Percentiles rank a stretch among this genome's conserved stretches.
Conservation (phyloP, 2,329 filamentous ascomycete species). For the Arthrobotrys pseudoclavata region DNA sequence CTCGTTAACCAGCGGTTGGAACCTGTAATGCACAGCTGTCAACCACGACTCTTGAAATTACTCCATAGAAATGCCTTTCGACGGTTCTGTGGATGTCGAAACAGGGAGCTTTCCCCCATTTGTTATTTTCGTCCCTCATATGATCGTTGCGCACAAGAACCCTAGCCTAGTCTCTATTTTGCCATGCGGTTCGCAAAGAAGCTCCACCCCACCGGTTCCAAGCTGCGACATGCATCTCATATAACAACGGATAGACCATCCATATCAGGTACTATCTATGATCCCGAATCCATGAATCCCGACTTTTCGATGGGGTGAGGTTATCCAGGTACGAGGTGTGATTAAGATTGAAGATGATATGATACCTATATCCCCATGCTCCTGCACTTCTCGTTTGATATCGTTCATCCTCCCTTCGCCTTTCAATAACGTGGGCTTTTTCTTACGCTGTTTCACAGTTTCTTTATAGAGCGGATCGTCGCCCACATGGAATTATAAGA, state of each 20-base stretch:
- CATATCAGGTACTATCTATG: conserved; percentile 32
- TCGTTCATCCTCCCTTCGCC: conserved; percentile 40
- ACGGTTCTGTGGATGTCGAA: conserved; percentile 14
- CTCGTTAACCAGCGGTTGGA: conserved; percentile 38
- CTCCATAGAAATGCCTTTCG: conserved; percentile 20
- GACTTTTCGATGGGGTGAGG: conserved; percentile 35
- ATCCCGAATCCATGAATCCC: conserved; percentile 39
- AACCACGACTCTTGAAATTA: conserved; percentile 32
- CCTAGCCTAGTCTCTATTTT: conserved; percentile 31
- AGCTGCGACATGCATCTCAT: conserved; percentile 57
- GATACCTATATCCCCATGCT: conserved; percentile 23
- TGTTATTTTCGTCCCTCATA: conserved; percentile 31
- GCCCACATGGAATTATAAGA: conserved; percentile 25
- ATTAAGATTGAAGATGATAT: conserved; percentile 32
- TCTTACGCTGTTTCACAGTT: conserved; percentile 4
- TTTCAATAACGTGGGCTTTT: conserved; percentile 4
- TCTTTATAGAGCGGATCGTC: conserved; percentile 12
- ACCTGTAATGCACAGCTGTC: conserved; percentile 32
- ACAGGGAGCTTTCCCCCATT: conserved; percentile 27
- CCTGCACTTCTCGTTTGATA: conserved; percentile 37
- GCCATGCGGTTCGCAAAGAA: conserved; percentile 24
- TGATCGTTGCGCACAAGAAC: conserved; percentile 11
- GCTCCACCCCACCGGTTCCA: conserved; percentile 51
- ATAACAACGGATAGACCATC: conserved; percentile 57
- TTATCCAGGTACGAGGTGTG: conserved; percentile 30